Evolutionary conservation across 2,329 filamentous ascomycete species (phyloP), one percentile per base, ranked within the genome.

Genomic region (Penicillium glabrum): DNA sequence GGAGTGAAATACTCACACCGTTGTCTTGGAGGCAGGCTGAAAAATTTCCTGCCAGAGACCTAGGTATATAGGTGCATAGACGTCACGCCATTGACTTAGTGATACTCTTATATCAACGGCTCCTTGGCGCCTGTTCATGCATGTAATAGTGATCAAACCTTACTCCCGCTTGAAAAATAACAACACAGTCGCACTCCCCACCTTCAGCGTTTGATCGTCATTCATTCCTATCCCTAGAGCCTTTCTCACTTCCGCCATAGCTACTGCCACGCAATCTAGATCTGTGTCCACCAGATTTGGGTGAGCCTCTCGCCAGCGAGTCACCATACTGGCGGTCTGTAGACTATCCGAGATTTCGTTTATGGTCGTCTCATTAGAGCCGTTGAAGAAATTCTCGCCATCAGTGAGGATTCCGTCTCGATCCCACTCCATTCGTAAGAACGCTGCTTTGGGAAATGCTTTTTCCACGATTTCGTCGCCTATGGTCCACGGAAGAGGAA

Each of bases 401-500:
- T 71, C 53, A 1, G 69, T 72, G 8, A 70, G 66, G 1, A 63
- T 59, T 9, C 73, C 72, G 35, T 63, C 57, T 10, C 54, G 49
- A 46, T 60, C 55, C 80, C 80, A 84, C 19, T 80, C 75, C 48
- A 70, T 73, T 1, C 79, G 70, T 3, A 71, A 55, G 48, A 82
- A 81, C 0, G 66, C 66, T 0, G 23, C 54, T 62, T 74, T 46
- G 3, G 78, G 72, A 58, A 86, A 81, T 1, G 63, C 75, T 0
- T 54, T 11, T 0, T 75, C 68, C 0, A 72, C 63, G 1, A 58
- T 48, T 5, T 67, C 60, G 7, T 54, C 24, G 24, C 26, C 24
- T 3, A 76, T 26, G 0, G 70, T 74, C 83, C 83, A 87, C 0
- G 84, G 84, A 16, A 86, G 67, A 5, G 61, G 57, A 3, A 85